Conservation (phyloP, 2,329 filamentous ascomycete genomes). For the Dactylellina leptospora region DNA sequence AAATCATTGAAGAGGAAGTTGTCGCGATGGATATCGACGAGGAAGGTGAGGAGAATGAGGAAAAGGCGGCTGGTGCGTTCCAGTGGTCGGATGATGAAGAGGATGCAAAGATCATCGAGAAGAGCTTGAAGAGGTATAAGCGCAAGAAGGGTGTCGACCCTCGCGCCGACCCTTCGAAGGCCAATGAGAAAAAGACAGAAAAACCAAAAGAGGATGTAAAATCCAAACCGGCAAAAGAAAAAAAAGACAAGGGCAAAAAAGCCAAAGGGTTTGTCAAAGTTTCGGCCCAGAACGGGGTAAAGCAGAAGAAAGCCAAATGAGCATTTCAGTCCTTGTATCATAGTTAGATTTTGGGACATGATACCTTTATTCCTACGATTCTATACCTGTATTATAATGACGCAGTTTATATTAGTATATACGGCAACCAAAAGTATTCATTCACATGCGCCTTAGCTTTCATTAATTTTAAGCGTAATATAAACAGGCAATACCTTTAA, state of each 20-base stretch:
- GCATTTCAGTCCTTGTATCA: constrained; percentile 16
- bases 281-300: constrained; percentile 27
- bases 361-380: constrained; percentile 17
- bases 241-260: constrained; percentile 11
- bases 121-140: constrained; percentile 76
- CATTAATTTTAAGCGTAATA: neutral
- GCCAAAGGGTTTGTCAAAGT: constrained; percentile 10
- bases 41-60: constrained; percentile 28
- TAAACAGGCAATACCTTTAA: constrained; percentile 57
- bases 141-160: constrained; percentile 78
- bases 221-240: neutral
- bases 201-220: constrained; percentile 72
- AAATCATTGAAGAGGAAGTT: constrained; percentile 49
- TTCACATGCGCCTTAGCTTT: neutral
- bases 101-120: constrained; percentile 75
- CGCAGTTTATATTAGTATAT: constrained; percentile 11
- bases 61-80: constrained; percentile 64
- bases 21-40: constrained; percentile 51
- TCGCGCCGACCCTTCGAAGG: constrained; percentile 57
- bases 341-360: neutral
- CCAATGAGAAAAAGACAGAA: neutral
- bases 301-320: constrained; percentile 11
- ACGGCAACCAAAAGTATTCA: neutral
- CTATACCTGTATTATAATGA: constrained; percentile 38
- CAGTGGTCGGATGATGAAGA: constrained; percentile 78